phyloP scores from a whole-genome alignment of 306 rosid genomes.

The Dryas octopetala region DNA sequence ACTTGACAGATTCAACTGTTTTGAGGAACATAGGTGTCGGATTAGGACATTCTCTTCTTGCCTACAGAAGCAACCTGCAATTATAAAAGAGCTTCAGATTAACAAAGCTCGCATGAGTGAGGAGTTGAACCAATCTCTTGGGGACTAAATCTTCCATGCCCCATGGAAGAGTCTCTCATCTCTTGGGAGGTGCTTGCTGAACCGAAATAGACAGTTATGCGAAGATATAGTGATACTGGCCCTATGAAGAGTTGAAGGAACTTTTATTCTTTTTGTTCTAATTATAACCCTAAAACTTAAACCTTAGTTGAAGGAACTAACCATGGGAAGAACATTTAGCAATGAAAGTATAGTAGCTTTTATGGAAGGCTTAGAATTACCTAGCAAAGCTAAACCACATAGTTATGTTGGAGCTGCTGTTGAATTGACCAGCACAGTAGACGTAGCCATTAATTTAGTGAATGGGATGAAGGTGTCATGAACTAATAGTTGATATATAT shows the following conservation, averaged over 20 bases:
- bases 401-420: conserved; percentile 82
- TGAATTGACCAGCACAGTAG: conserved; percentile 67
- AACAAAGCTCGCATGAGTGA: conserved; percentile 72
- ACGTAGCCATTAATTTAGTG: conserved; percentile 36
- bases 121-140: conserved; percentile 73
- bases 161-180: conserved; percentile 29
- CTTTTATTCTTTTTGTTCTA: too few species aligned
- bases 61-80: conserved; percentile 79
- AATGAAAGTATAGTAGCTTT: conserved; percentile 72
- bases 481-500: conserved; percentile 2
- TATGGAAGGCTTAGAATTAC: conserved; percentile 69
- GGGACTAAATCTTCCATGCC: conserved; percentile 26
- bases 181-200: conserved; percentile 96
- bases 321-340: conserved; percentile 80
- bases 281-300: too few species aligned
- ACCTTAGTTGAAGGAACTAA: conserved; percentile 46
- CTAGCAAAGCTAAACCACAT: conserved; percentile 60
- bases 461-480: conserved; percentile 23
- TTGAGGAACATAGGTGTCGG: conserved; percentile 88
- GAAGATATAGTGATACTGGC: conserved; percentile 90
- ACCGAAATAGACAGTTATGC: conserved; percentile 95
- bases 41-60: conserved; percentile 88
- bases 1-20: conserved; percentile 95
- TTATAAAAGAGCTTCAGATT: conserved; percentile 85
- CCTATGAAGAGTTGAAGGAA: conserved; percentile 66